phyloP scores from a whole-genome alignment of 2,329 filamentous ascomycete genomes.

The Rosellinia necatrix region DNA sequence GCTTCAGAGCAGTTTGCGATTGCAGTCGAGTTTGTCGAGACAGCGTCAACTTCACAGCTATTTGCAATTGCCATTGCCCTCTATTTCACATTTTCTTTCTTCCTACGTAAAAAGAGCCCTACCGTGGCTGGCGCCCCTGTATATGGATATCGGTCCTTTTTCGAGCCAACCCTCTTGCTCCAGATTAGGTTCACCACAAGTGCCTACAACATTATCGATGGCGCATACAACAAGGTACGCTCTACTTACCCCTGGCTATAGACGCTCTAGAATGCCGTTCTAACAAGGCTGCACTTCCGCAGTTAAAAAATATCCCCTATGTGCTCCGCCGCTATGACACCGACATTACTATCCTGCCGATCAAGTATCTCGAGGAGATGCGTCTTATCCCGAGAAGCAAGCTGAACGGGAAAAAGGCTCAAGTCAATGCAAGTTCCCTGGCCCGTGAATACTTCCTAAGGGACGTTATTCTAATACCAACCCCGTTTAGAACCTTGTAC shows the following conservation, averaged over 20 bases:
- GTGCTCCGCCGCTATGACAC: conserved; percentile 6
- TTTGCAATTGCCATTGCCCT: too few relatives aligned
- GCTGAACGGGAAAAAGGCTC: neutral
- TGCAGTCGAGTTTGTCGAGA: too few relatives aligned
- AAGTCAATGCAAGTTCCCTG: neutral
- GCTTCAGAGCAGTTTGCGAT: too few relatives aligned
- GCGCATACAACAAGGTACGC: neutral
- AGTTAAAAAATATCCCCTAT: conserved; percentile 2
- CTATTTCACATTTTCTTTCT: too few relatives aligned
- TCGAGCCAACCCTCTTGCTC: neutral
- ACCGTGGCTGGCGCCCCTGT: neutral
- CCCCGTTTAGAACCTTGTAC: neutral
- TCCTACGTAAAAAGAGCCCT: too few relatives aligned
- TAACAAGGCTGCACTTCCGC: too few relatives aligned
- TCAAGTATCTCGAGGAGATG: conserved; percentile 2
- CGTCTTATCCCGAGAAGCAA: neutral
- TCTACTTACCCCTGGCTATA: too few relatives aligned
- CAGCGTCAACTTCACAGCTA: too few relatives aligned
- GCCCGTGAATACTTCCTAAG: neutral
- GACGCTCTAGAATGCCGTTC: too few relatives aligned
- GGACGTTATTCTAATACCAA: neutral
- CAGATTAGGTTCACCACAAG: neutral
- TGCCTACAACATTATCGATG: neutral
- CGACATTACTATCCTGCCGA: conserved; percentile 10
- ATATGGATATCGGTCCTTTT: neutral